Conservation (phyloP, 148 eudicot species). For the Camellia lanceoleosa region DNA sequence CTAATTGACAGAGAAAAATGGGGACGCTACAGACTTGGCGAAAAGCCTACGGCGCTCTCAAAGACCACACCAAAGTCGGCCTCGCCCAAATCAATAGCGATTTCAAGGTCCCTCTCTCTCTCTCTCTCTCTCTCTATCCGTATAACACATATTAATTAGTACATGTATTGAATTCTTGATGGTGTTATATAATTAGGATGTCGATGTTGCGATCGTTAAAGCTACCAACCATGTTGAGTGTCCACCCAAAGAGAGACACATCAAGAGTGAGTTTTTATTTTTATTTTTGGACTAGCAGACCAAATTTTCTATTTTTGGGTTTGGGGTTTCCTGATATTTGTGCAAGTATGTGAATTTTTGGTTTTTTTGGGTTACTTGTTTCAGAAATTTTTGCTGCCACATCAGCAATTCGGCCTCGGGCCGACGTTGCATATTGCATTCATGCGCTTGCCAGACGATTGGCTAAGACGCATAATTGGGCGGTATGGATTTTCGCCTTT, state of each 20-base stretch:
- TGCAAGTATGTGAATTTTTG: constrained; percentile 6
- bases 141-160: background rate
- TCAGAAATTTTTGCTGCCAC: constrained; percentile 82
- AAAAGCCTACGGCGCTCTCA: constrained; percentile 87
- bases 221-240: constrained; percentile 95
- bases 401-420: constrained; percentile 76
- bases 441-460: constrained; percentile 87
- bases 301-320: background rate
- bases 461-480: constrained; percentile 93
- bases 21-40: constrained; percentile 80
- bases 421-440: constrained; percentile 94
- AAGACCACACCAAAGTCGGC: constrained; percentile 93
- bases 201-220: constrained; percentile 93
- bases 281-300: background rate
- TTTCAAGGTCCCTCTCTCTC: constrained; percentile 53
- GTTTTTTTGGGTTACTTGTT: constrained; percentile 10
- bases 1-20: constrained; percentile 36
- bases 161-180: background rate
- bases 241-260: constrained; percentile 93
- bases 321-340: constrained; percentile 6
- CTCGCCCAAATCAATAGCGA: constrained; percentile 95
- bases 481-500: constrained; percentile 43
- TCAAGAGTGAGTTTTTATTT: constrained; percentile 63
- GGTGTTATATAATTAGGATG: constrained; percentile 53
- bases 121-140: no score